Evolutionary conservation across 306 rosid species (phyloP), one percentile per base, ranked within the genome.

Genomic region (Fragaria ananassa): DNA sequence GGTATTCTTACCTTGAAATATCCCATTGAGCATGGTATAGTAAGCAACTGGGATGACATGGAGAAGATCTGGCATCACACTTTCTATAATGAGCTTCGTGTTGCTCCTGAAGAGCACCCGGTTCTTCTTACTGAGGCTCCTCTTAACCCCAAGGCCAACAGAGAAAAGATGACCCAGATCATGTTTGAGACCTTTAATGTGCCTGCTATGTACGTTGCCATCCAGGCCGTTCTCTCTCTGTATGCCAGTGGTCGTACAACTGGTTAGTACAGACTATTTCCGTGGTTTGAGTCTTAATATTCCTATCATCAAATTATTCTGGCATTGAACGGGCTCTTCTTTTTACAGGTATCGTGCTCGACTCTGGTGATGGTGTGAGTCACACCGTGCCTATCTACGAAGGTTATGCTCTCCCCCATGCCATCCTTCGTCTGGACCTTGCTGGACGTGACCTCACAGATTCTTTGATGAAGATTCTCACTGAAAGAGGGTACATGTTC

Each of bases 11-110:
- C 97, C 71, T 86, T 93, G 81, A 93, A 93, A 75, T 93, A 93
- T 77, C 98, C 98, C 49, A 93, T 93, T 79, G 98, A 93, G 89
- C 98, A 93, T 25, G 98, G 98, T 78, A 93, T 93, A 54, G 98
- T 93, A 74, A 93, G 98, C 85, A 93, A 93, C 85, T 93, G 98
- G 98, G 98, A 93, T 86, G 98, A 93, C 86, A 93, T 93, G 98
- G 98, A 93, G 75, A 93, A 93, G 92, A 93, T 93, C 77, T 93
- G 98, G 98, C 98, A 93, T 91, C 98, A 93, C 80, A 93, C 98
- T 67, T 93, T 93, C 87, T 93, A 93, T 90, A 93, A 93, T 72
- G 98, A 93, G 77, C 89, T 93, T 72, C 98, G 98, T 81, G 98
- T 93, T 80, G 98, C 98, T 67, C 98, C 98, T 13, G 98, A 93